These are phyloP conservation scores for Perkinsela sp. DNA, from an alignment of 208 protist species.

Conservation along the genomic window DNA sequence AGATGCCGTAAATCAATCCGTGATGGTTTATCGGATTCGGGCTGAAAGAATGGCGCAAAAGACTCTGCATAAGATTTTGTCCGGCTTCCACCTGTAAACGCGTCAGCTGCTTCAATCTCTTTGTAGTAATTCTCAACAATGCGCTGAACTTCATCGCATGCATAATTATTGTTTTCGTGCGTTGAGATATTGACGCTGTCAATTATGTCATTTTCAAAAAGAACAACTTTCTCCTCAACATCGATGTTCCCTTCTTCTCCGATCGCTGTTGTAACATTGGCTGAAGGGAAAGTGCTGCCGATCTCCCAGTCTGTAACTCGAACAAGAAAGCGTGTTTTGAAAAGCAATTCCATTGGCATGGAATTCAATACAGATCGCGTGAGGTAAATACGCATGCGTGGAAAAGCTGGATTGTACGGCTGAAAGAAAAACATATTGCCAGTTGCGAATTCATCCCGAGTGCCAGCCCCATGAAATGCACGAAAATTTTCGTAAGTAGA, in stretches of 20 bases:
- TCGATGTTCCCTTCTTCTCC: slow-evolving; percentile 74
- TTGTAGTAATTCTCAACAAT: background rate
- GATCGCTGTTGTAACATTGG: slow-evolving; percentile 68
- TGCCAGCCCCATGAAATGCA: background rate
- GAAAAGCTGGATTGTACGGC: slow-evolving; percentile 52
- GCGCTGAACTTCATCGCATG: slow-evolving; percentile 5
- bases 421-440: slow-evolving; percentile 28
- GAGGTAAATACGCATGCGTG: slow-evolving; percentile 35
- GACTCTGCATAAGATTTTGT: background rate
- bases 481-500: background rate
- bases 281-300: slow-evolving; percentile 58
- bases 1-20: slow-evolving; percentile 44
- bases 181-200: slow-evolving; percentile 3
- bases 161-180: slow-evolving; percentile 6
- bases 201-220: slow-evolving; percentile 64
- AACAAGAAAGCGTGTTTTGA: slow-evolving; percentile 69
- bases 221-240: slow-evolving; percentile 67
- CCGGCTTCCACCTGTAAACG: background rate
- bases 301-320: slow-evolving; percentile 73
- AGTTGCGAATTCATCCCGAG: background rate
- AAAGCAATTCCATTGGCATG: slow-evolving; percentile 26
- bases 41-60: background rate
- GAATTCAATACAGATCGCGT: slow-evolving; percentile 9
- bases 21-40: background rate
- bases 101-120: background rate